These are phyloP conservation scores for Pulicaria dysenterica DNA, from an alignment of 129 eudicot genomes.

Conservation along the genomic window DNA sequence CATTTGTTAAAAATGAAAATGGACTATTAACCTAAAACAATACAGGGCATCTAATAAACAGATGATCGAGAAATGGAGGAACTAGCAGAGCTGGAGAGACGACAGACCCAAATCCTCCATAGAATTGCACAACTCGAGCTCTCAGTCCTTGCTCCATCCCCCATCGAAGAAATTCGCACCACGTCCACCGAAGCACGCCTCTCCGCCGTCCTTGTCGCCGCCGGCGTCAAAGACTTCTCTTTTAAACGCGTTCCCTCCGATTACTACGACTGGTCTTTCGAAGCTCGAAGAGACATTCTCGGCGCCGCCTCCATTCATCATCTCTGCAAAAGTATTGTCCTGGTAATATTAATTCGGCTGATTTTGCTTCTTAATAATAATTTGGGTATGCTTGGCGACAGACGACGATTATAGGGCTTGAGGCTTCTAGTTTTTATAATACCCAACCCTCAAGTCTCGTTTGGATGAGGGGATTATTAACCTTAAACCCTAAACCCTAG, in stretches of 20 bases:
- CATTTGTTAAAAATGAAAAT: too few species aligned
- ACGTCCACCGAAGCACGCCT: constrained; percentile 72
- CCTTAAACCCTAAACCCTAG: too few species aligned
- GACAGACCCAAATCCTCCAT: constrained; percentile 64
- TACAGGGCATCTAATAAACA: not conserved
- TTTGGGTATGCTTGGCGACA: too few species aligned
- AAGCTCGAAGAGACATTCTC: constrained; percentile 70
- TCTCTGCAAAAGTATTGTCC: constrained; percentile 96
- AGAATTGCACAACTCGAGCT: constrained; percentile 73
- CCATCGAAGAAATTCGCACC: constrained; percentile 24
- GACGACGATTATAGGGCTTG: too few species aligned
- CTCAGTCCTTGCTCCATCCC: constrained; percentile 38
- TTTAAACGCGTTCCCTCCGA: constrained; percentile 78
- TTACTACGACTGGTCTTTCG: constrained; percentile 82
- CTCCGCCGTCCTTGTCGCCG: constrained; percentile 58
- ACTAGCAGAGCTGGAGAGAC: constrained; percentile 56
- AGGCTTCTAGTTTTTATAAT: too few species aligned
- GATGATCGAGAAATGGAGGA: constrained; percentile 41
- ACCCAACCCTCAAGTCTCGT: too few species aligned
- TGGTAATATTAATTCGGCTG: constrained; percentile 47
- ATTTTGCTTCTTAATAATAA: not conserved
- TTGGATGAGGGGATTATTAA: too few species aligned
- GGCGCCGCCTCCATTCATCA: constrained; percentile 83
- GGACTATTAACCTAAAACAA: too few species aligned
- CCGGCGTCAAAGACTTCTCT: constrained; percentile 63